Evolutionary conservation across 148 eudicot genomes (phyloP), one percentile per base, ranked within the genome.

Genomic region (Dysphania ambrosioides): DNA sequence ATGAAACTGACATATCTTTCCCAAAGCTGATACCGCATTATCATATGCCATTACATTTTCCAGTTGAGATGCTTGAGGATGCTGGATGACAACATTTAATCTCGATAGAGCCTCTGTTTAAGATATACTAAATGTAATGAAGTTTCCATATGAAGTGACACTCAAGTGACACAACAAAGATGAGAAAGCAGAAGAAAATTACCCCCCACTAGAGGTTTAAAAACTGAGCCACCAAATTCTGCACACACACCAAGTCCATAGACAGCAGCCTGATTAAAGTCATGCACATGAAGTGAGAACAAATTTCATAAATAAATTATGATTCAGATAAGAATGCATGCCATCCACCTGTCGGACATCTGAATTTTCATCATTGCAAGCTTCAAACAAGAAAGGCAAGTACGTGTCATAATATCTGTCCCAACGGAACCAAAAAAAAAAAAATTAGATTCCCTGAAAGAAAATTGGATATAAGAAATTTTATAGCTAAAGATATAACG

Each of bases 181-280:
- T 23, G 30, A 66, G 41, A 8, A 44, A 47, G 63, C 9, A 74
- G 40, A 72, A 6, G 60, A 65, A 35, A 73, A 6, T 66, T 83
- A 90, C 98, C 98, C 76, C 93, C 92, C 57, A 89, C 96, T 57
- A 93, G 87, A 73, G 98, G 92, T 84, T 93, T 90, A 72, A 93
- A 87, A 9, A 79, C 91, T 44, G 93, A 78, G 71, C 98, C 96
- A 71, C 98, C 98, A 84, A 77, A 89, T 78, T 95, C 98, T 36
- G 98, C 98, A 86, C 98, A 95, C 49, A 95, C 98, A 9, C 98
- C 98, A 74, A 95, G 97, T 71, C 98, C 98, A 86, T 95, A 95
- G 1, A 95, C 98, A 69, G 98, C 98, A 74, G 98, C 97, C 98
- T 95, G 89, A 72, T 79, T 58, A 79, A 63, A 64, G 18, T 34